Percentiles rank a stretch among this genome's conserved stretches.
Evolutionary conservation across 345 rosid species (phyloP).

Genomic region (Gossypium raimondii): DNA sequence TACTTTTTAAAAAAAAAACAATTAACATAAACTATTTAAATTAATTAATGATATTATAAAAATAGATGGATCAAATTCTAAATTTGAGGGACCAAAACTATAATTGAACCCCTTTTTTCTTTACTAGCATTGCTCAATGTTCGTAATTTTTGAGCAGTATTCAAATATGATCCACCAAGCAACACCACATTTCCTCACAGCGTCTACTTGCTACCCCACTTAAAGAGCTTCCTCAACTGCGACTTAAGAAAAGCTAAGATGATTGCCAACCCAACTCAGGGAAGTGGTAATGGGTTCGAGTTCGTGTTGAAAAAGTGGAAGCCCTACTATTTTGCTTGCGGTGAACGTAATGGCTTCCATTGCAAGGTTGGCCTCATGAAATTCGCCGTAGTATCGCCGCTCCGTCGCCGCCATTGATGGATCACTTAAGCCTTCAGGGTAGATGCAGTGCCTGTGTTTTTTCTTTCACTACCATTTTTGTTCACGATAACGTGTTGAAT

Average conservation of each 20-base stretch:
- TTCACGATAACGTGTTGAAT: not conserved
- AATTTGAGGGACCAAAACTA: no score
- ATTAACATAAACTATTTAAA: no score
- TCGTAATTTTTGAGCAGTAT: constrained; percentile 36
- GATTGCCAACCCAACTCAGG: constrained; percentile 50
- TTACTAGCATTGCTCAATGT: no score
- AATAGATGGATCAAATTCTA: no score
- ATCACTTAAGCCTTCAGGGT: not conserved
- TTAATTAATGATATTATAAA: no score
- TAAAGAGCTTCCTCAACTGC: constrained; percentile 45
- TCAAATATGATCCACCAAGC: constrained; percentile 63
- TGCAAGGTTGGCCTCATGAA: constrained; percentile 67
- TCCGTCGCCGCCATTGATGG: constrained; percentile 20
- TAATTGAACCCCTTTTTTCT: no score
- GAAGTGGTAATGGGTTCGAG: constrained; percentile 59
- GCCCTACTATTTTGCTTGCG: constrained; percentile 69
- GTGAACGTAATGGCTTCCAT: constrained; percentile 52
- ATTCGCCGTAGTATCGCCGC: constrained; percentile 45
- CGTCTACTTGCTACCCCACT: constrained; percentile 50
- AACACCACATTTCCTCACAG: constrained; percentile 46
- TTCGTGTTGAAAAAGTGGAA: constrained; percentile 35
- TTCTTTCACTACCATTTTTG: not conserved
- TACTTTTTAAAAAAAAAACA: no score
- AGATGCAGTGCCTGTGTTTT: constrained; percentile 6
- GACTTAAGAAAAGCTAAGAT: constrained; percentile 43